Evolutionary conservation across 345 rosid species (phyloP).

Genomic region (Eucalyptus grandis): DNA sequence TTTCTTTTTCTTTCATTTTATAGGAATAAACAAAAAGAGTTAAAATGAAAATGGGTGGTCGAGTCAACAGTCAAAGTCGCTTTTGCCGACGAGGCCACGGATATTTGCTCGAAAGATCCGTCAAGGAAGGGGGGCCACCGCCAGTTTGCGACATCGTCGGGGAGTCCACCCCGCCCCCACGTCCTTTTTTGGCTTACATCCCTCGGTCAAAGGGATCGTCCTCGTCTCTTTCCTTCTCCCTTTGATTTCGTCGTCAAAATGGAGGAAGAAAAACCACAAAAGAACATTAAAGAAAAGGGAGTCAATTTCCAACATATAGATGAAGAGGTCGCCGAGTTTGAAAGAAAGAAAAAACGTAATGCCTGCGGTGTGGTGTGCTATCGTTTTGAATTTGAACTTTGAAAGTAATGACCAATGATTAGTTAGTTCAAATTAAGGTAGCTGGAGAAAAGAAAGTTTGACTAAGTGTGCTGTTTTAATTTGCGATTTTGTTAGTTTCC

Average conservation of each 20-base stretch:
- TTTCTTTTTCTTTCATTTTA: background rate
- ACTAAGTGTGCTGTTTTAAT: background rate
- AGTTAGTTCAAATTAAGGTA: background rate
- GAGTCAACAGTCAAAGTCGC: conserved; percentile 27
- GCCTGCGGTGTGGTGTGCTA: background rate
- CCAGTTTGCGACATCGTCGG: background rate
- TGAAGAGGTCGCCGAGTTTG: background rate
- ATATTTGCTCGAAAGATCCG: background rate
- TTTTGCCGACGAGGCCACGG: conserved; percentile 1
- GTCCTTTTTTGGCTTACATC: no score
- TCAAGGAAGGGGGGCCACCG: background rate
- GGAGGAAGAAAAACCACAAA: background rate
- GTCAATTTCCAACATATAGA: background rate
- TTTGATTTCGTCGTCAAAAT: background rate
- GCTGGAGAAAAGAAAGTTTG: background rate
- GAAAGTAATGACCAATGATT: background rate
- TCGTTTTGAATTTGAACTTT: background rate
- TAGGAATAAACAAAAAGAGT: background rate
- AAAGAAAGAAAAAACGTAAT: background rate
- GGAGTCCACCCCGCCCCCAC: background rate
- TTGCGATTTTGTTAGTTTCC: background rate
- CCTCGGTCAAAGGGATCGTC: background rate
- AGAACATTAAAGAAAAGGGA: background rate
- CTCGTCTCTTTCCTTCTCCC: background rate
- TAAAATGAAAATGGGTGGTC: background rate